A percentile compares a stretch with the other conserved stretches of the same genome.
These are phyloP conservation scores for Myrica gale DNA, from an alignment of 306 rosid genomes.

Conservation along the genomic window DNA sequence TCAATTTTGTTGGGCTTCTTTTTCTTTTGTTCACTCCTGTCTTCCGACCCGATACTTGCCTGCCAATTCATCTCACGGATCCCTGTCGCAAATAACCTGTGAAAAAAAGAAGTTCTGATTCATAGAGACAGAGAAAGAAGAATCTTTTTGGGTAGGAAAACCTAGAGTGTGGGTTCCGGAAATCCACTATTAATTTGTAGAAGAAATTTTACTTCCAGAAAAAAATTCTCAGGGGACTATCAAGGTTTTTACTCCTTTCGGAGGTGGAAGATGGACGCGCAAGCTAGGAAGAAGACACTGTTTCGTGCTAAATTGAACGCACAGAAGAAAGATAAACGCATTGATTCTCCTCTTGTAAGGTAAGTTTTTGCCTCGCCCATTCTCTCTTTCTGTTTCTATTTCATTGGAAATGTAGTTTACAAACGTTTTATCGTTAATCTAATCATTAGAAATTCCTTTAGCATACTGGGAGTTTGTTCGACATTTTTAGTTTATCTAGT, in stretches of 20 bases:
- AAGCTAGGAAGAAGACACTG: constrained; percentile 61
- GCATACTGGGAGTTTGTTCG: background rate
- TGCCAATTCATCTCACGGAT: too few species aligned
- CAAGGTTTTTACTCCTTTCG: background rate
- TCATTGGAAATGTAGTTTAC: background rate
- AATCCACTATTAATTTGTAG: background rate
- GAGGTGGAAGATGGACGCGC: constrained; percentile 33
- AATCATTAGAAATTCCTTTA: background rate
- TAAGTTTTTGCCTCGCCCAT: constrained; percentile 15
- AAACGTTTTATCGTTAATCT: background rate
- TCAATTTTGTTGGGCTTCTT: too few species aligned
- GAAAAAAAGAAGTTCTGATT: too few species aligned
- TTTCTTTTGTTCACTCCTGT: too few species aligned
- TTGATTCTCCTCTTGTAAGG: constrained; percentile 82
- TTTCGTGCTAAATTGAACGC: constrained; percentile 80
- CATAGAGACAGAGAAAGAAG: too few species aligned
- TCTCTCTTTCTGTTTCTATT: background rate
- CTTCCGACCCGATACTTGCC: too few species aligned
- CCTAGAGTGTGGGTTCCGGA: too few species aligned
- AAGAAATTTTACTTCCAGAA: background rate
- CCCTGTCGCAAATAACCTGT: too few species aligned
- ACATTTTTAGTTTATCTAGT: background rate
- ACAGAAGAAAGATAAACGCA: constrained; percentile 80
- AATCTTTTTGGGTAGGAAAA: too few species aligned
- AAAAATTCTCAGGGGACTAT: background rate